Evolutionary conservation across 352 stramenopile species (phyloP).

Genomic region (Pythium graminicola): DNA sequence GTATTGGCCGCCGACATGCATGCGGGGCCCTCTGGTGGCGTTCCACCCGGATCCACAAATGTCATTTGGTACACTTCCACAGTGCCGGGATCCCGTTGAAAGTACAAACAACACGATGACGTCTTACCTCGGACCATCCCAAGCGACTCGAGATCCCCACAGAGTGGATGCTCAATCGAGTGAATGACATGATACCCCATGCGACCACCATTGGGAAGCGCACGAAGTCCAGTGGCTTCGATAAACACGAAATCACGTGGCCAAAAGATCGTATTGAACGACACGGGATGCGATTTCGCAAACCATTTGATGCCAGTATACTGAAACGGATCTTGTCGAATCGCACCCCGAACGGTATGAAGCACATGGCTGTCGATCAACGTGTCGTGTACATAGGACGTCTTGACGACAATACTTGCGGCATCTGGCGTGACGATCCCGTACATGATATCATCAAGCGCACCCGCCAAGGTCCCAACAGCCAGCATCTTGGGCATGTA

Average conservation of each 20-base stretch:
- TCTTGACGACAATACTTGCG: constrained; percentile 46
- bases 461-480: constrained; percentile 24
- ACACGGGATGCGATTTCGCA: too few relatives aligned
- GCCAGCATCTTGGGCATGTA: constrained; percentile 9
- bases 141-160: constrained; percentile 8
- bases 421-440: constrained; percentile 42
- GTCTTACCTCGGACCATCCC: constrained; percentile 19
- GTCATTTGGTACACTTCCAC: constrained; percentile 18
- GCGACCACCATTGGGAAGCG: constrained; percentile 5
- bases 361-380: constrained; percentile 32
- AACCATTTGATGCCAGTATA: constrained; percentile 26
- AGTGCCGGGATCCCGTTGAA: constrained; percentile 6
- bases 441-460: constrained; percentile 59
- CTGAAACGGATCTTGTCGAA: constrained; percentile 22
- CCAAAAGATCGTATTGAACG: constrained; percentile 1
- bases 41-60: constrained; percentile 8
- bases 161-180: constrained; percentile 11
- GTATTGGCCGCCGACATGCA: constrained; percentile 15
- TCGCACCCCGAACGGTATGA: constrained; percentile 40
- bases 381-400: constrained; percentile 39
- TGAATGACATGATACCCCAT: constrained; percentile 17
- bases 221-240: constrained; percentile 13
- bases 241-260: constrained; percentile 19
- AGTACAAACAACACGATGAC: too few relatives aligned
- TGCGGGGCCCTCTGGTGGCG: constrained; percentile 8